These are phyloP conservation scores for Chlorella ohadii DNA, from an alignment of 139 green algal species.

Conservation along the genomic window DNA sequence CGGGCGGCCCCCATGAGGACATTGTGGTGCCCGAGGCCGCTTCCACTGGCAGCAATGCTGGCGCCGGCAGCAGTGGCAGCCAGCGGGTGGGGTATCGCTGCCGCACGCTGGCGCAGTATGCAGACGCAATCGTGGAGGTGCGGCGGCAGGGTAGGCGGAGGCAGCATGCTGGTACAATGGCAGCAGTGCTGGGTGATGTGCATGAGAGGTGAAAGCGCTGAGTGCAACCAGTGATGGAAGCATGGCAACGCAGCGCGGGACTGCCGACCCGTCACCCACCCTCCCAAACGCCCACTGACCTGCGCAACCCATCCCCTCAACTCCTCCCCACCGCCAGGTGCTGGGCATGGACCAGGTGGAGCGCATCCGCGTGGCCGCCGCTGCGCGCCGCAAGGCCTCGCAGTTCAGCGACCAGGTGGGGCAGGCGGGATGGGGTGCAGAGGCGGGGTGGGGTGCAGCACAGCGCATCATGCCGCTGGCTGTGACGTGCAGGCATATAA, in stretches of 20 bases:
- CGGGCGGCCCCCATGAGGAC: slow-evolving; percentile 74
- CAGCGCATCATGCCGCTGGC: too few species aligned
- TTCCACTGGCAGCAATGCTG: neutral
- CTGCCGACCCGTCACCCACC: too few species aligned
- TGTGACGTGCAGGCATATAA: too few species aligned
- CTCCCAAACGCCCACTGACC: too few species aligned
- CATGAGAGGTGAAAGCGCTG: too few species aligned
- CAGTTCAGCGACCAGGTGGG: slow-evolving; percentile 34
- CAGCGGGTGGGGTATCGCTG: slow-evolving; percentile 75
- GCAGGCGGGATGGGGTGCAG: too few species aligned
- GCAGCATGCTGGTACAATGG: neutral
- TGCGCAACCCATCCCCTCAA: too few species aligned
- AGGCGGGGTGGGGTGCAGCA: too few species aligned
- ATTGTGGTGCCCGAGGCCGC: slow-evolving; percentile 67
- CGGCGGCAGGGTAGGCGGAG: neutral
- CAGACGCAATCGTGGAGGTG: slow-evolving; percentile 67
- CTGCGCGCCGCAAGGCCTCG: slow-evolving; percentile 60
- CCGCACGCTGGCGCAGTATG: slow-evolving; percentile 72
- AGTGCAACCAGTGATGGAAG: too few species aligned
- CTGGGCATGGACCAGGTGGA: slow-evolving; percentile 77
- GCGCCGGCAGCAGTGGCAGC: slow-evolving; percentile 10
- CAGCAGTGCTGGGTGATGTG: neutral
- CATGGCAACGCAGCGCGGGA: too few species aligned
- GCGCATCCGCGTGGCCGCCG: slow-evolving; percentile 74
- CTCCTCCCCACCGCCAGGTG: slow-evolving; percentile 52